A percentile compares a stretch with the other conserved stretches of the same genome.
Conservation (phyloP, 192 early-diverging fungal species). For the Coemansia sp. region DNA sequence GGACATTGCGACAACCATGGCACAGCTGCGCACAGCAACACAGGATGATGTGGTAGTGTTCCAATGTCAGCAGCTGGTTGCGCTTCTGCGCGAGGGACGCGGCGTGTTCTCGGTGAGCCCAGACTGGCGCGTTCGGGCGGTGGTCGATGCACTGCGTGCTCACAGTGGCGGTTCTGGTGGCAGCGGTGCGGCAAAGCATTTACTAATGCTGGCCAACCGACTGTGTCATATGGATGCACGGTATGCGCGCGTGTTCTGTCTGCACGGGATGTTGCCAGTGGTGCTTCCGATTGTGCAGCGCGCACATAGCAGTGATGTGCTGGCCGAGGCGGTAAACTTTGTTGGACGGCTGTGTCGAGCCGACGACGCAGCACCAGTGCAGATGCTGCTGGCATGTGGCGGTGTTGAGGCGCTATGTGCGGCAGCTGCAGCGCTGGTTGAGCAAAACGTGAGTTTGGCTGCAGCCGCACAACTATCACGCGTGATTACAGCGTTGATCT, state of each 20-base stretch:
- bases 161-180: constrained; percentile 29
- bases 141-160: constrained; percentile 43
- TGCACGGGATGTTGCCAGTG: constrained; percentile 47
- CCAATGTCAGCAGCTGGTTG: constrained; percentile 43
- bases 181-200: constrained; percentile 18
- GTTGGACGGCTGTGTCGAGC: constrained; percentile 38
- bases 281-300: constrained; percentile 25
- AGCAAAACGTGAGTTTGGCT: constrained; percentile 17
- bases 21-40: constrained; percentile 24
- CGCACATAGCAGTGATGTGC: constrained; percentile 27
- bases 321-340: constrained; percentile 39
- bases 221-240: constrained; percentile 47
- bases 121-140: constrained; percentile 49
- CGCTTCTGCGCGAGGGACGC: constrained; percentile 44
- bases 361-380: constrained; percentile 36
- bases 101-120: constrained; percentile 49
- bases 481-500: constrained; percentile 36
- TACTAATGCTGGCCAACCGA: constrained; percentile 44
- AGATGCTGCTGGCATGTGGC: constrained; percentile 51
- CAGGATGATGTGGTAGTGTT: constrained; percentile 40
- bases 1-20: constrained; percentile 40
- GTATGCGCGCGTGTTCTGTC: constrained; percentile 40
- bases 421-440: constrained; percentile 22
- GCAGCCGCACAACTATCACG: constrained; percentile 42
- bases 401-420: constrained; percentile 44